phyloP scores from a whole-genome alignment of 2,329 filamentous ascomycete genomes.

The Ophiognomonia clavigignenti-juglandacearum region DNA sequence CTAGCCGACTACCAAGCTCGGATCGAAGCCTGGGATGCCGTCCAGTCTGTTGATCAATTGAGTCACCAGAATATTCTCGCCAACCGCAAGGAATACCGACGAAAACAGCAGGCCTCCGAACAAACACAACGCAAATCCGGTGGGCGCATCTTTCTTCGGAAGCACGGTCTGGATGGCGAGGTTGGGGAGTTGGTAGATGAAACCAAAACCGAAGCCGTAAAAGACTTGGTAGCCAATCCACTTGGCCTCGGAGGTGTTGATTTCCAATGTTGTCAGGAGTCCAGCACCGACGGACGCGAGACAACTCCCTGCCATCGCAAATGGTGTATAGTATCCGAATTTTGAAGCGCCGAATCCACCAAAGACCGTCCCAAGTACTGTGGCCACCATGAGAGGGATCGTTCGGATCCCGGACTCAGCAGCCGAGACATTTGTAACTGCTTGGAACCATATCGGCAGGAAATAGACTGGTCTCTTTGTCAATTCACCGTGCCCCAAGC shows the following conservation, averaged over 20 bases:
- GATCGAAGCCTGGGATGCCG: too few species aligned
- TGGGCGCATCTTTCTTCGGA: slow-evolving; percentile 32
- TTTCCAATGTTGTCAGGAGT: slow-evolving; percentile 35
- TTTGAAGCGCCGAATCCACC: slow-evolving; percentile 32
- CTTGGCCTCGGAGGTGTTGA: slow-evolving; percentile 25
- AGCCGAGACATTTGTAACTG: slow-evolving; percentile 34
- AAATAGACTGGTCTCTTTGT: slow-evolving; percentile 37
- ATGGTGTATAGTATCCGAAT: slow-evolving; percentile 41
- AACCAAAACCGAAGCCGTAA: slow-evolving; percentile 39
- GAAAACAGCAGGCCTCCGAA: slow-evolving; percentile 42
- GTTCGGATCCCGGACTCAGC: slow-evolving; percentile 37
- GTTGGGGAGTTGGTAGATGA: slow-evolving; percentile 38
- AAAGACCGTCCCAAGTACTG: slow-evolving; percentile 35
- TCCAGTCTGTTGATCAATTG: too few species aligned
- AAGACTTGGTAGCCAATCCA: slow-evolving; percentile 40
- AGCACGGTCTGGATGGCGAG: slow-evolving; percentile 43
- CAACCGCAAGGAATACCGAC: slow-evolving; percentile 40
- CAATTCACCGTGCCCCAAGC: slow-evolving; percentile 27
- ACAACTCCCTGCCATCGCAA: slow-evolving; percentile 33
- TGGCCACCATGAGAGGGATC: slow-evolving; percentile 36
- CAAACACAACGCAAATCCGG: slow-evolving; percentile 38
- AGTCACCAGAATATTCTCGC: too few species aligned
- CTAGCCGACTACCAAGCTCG: too few species aligned
- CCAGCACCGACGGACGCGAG: slow-evolving; percentile 35
- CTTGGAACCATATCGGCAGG: slow-evolving; percentile 48